Evolutionary conservation across 2,329 filamentous ascomycete genomes (phyloP).

Genomic region (Exserohilum turcica): DNA sequence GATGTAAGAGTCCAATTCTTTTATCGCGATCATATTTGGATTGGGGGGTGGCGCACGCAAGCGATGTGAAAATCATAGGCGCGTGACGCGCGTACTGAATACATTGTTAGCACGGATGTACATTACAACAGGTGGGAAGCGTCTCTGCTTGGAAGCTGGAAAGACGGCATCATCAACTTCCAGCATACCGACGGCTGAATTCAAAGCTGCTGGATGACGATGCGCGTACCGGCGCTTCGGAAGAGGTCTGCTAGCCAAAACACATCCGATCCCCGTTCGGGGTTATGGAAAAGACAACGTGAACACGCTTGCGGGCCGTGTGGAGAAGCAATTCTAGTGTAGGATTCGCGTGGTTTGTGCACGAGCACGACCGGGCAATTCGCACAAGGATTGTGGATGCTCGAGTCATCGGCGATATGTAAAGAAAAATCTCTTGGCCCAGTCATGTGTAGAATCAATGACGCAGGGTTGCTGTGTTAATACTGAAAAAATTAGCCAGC

Average conservation of each 20-base stretch:
- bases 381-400: neutral
- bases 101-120: too few species aligned
- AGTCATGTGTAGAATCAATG: too few species aligned
- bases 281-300: neutral
- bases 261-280: neutral
- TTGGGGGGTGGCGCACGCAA: too few species aligned
- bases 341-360: neutral
- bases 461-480: too few species aligned
- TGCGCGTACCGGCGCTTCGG: neutral
- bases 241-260: neutral
- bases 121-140: too few species aligned
- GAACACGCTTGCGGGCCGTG: neutral
- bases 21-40: neutral
- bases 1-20: neutral
- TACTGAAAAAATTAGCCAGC: too few species aligned
- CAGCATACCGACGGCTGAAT: too few species aligned
- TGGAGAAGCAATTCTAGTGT: neutral
- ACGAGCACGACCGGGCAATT: too few species aligned
- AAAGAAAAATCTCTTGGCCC: too few species aligned
- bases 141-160: too few species aligned
- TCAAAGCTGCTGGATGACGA: neutral
- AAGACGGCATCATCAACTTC: too few species aligned
- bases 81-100: neutral
- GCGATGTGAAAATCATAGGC: neutral
- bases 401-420: neutral